phyloP scores from a whole-genome alignment of 139 green algal species.

The Chlorokybus atmophyticus region DNA sequence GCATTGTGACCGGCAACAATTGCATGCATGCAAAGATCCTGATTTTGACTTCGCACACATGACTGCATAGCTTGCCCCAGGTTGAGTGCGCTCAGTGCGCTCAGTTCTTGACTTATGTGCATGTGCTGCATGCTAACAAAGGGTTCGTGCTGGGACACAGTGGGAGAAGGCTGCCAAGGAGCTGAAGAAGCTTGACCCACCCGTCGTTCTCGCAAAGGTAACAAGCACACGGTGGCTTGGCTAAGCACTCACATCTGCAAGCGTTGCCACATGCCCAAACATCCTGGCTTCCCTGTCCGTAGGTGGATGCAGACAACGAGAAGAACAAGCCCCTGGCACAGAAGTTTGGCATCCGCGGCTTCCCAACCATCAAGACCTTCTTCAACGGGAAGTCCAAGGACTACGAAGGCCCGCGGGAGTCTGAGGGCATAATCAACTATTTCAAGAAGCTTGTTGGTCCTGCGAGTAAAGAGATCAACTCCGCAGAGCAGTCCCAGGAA shows the following conservation, averaged over 20 bases:
- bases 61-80: neutral
- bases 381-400: constrained; percentile 14
- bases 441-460: constrained; percentile 26
- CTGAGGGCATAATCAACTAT: constrained; percentile 25
- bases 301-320: constrained; percentile 9
- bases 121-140: neutral
- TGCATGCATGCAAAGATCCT: neutral
- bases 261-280: neutral
- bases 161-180: constrained; percentile 17
- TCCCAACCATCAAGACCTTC: constrained; percentile 34
- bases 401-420: constrained; percentile 27
- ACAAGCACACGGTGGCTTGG: neutral
- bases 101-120: neutral
- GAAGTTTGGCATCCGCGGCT: constrained; percentile 27
- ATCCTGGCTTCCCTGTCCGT: neutral
- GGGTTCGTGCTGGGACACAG: neutral
- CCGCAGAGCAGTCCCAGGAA: constrained; percentile 12
- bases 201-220: constrained; percentile 10
- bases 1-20: too few relatives aligned
- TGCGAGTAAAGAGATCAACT: constrained; percentile 12
- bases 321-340: constrained; percentile 22
- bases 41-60: neutral
- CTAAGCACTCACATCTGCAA: neutral
- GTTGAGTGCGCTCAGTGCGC: neutral
- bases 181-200: constrained; percentile 4